Base-by-base conservation (phyloP, 495 filamentous ascomycete genomes). In the Gamarada debralockiae region DNA sequence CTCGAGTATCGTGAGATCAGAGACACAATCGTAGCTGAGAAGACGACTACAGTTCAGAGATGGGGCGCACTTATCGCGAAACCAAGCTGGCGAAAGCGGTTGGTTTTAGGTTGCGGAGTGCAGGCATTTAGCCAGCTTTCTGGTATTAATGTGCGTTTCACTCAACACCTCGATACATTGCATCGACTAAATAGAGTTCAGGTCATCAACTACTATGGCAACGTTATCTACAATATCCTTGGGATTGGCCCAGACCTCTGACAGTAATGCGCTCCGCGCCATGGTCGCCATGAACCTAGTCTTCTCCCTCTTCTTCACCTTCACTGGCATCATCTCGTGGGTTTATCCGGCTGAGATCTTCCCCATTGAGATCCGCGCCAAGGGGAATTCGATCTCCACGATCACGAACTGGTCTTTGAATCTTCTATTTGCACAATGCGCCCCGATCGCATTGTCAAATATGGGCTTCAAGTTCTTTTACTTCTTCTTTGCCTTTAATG, bases 281-380 rank as follows among this genome's bases (percentile, higher is more conserved):
- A 79, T 77, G 41, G 76, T 81, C 21, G 74, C 75, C 54, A 78
- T 83, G 66, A 78, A 79, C 56, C 73, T 79, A 34, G 71, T 81
- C 25, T 83, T 81, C 38, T 73, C 73, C 3, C 62, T 82, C 41
- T 84, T 76, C 57, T 81, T 72, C 48, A 80, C 77, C 22, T 65
- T 71, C 29, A 60, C 79, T 17, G 78, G 75, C 13, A 78, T 77
- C 1, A 70, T 73, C 23, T 73, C 75, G 24, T 87, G 83, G 83
- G 75, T 79, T 3, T 85, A 85, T 62, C 80, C 82, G 0, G 77
- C 79, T 6, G 84, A 87, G 59, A 81, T 87, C 55, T 86, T 81
- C 61, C 83, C 84, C 0, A 62, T 77, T 53, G 80, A 82, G 58
- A 75, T 85, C 45, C 80, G 84, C 48, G 83, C 82, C 29, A 82